A percentile compares a stretch with the other conserved stretches of the same genome.
phyloP scores from a whole-genome alignment of 2,329 filamentous ascomycete genomes.

The Fusarium humuli region DNA sequence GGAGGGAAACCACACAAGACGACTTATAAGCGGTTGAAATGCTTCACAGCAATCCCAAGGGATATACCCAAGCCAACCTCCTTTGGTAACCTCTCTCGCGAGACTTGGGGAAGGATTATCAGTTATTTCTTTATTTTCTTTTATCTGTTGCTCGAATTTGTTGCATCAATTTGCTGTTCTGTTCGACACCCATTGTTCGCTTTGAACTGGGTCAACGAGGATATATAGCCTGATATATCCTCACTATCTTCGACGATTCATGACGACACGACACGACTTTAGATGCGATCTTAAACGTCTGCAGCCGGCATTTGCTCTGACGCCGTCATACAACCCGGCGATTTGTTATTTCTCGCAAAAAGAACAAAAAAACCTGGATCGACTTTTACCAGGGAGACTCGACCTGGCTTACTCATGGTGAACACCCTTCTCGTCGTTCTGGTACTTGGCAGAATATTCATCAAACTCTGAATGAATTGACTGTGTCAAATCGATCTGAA shows the following conservation, averaged over 20 bases:
- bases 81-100: slow-evolving; percentile 45
- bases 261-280: slow-evolving; percentile 45
- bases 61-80: slow-evolving; percentile 47
- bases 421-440: not conserved
- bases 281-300: slow-evolving; percentile 41
- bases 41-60: slow-evolving; percentile 53
- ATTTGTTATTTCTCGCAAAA: slow-evolving; percentile 13
- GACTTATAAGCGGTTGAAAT: slow-evolving; percentile 53
- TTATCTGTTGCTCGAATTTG: not conserved
- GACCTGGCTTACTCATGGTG: not conserved
- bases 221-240: slow-evolving; percentile 21
- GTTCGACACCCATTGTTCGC: slow-evolving; percentile 4
- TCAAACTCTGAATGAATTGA: not conserved
- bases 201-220: slow-evolving; percentile 24
- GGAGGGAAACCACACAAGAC: slow-evolving; percentile 37
- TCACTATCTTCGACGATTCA: slow-evolving; percentile 40
- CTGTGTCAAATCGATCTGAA: not conserved
- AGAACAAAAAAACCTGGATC: slow-evolving; percentile 17
- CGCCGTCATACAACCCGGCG: not conserved
- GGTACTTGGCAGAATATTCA: not conserved
- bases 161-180: slow-evolving; percentile 6
- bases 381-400: slow-evolving; percentile 1
- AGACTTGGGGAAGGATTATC: slow-evolving; percentile 34
- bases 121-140: slow-evolving; percentile 6
- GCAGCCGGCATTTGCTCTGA: slow-evolving; percentile 31